Evolutionary conservation across 768 basidiomycete genomes (phyloP), one percentile per base, ranked within the genome.

Genomic region (Xerocomellus dryophilus): DNA sequence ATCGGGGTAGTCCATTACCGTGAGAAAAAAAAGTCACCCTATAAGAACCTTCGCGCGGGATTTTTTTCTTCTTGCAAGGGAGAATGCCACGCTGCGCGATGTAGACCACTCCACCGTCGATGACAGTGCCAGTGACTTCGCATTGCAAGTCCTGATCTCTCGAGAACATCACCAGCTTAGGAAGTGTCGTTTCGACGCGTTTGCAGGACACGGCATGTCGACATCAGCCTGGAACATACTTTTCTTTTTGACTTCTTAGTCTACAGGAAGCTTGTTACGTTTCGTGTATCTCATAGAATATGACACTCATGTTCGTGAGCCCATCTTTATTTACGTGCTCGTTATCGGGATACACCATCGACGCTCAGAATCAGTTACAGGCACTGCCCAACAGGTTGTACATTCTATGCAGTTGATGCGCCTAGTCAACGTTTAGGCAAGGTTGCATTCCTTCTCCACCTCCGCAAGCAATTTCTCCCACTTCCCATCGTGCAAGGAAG

Each of bases 51-150:
- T 14, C 0, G 0, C 11, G 1, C 10, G 1, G 2, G 5, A 8
- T 21, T 27, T 46, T 41, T 44, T 23, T 47, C 38, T 55, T 57
- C 64, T 59, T 64, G 66, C 64, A 68, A 74, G 76, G 70, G 80
- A 77, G 75, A 74, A 78, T 81, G 81, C 81, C 81, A 83, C 81
- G 81, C 81, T 82, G 81, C 75, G 70, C 81, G 81, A 77, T 75
- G 81, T 71, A 69, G 74, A 64, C 53, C 55, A 20, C 63, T 67
- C 71, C 55, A 82, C 81, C 79, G 68, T 81, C 75, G 81, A 74
- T 70, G 74, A 75, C 81, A 82, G 81, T 83, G 81, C 81, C 81
- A 82, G 81, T 78, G 78, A 81, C 75, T 76, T 62, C 70, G 25
- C n/a, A 69, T 61, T 63, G 50, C 64, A 68, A 76, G 76, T 80